Conservation (phyloP, 371 early-diverging fungal species). For the Fennellomyces sp. region DNA sequence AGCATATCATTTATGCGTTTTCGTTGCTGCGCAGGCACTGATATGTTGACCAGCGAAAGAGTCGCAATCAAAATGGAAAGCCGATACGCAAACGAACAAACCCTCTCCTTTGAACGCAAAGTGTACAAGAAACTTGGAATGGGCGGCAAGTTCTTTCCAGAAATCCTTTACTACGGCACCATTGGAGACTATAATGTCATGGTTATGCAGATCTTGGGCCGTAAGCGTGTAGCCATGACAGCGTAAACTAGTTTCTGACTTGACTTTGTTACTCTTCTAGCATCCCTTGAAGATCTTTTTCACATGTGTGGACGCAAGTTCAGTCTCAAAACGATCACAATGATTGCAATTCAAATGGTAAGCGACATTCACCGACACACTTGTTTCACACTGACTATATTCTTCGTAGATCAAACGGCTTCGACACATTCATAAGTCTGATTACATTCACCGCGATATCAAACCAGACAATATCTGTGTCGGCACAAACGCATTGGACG, state of each 20-base stretch:
- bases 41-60: too few species aligned
- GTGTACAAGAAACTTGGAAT: too few species aligned
- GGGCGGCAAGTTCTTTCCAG: not conserved
- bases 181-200: not conserved
- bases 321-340: not conserved
- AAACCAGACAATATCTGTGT: conserved; percentile 99
- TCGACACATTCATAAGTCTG: conserved; percentile 94
- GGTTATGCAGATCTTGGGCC: not conserved
- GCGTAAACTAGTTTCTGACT: too few species aligned
- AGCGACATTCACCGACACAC: too few species aligned
- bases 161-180: not conserved
- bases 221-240: too few species aligned
- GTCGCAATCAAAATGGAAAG: too few species aligned
- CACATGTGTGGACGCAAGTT: not conserved
- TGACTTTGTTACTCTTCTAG: not conserved
- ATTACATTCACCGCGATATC: conserved; percentile 98
- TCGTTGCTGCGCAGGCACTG: too few species aligned
- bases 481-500: conserved; percentile 35
- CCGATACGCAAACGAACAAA: too few species aligned
- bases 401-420: conserved; percentile 74
- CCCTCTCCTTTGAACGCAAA: too few species aligned
- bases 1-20: too few species aligned
- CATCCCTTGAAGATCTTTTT: not conserved
- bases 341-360: not conserved
- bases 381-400: too few species aligned